Evolutionary conservation across 2,329 filamentous ascomycete species (phyloP).

Genomic region (Thelonectria discophora): DNA sequence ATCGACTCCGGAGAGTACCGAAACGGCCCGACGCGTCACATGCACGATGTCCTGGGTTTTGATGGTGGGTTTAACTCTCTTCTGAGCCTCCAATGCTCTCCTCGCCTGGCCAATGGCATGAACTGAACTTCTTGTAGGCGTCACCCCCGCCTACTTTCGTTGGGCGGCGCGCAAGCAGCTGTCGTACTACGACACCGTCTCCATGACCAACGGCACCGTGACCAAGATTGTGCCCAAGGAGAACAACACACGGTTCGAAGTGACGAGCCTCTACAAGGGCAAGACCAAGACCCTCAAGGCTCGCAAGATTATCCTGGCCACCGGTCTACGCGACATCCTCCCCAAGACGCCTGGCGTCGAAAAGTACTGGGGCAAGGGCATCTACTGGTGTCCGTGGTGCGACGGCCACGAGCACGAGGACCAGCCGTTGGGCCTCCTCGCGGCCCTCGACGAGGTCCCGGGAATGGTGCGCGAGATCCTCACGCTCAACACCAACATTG

Average conservation of each 20-base stretch:
- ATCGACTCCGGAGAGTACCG: slow-evolving; percentile 68
- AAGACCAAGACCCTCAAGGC: slow-evolving; percentile 51
- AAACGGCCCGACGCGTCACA: slow-evolving; percentile 63
- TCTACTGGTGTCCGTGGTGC: slow-evolving; percentile 73
- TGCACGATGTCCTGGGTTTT: slow-evolving; percentile 69
- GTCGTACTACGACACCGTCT: slow-evolving; percentile 58
- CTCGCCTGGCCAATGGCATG: too few relatives aligned
- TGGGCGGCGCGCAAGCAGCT: slow-evolving; percentile 63
- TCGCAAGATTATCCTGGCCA: slow-evolving; percentile 65
- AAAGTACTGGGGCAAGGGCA: slow-evolving; percentile 66
- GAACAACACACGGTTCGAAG: slow-evolving; percentile 57
- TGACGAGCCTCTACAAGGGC: slow-evolving; percentile 43
- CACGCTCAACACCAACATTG: slow-evolving; percentile 63
- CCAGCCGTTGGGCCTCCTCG: slow-evolving; percentile 64
- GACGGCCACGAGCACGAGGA: slow-evolving; percentile 70
- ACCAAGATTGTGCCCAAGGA: slow-evolving; percentile 50
- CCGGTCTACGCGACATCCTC: slow-evolving; percentile 64
- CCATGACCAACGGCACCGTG: slow-evolving; percentile 63
- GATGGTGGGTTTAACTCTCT: slow-evolving; percentile 56
- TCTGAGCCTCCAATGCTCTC: neutral
- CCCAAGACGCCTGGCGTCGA: slow-evolving; percentile 62
- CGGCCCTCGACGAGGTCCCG: slow-evolving; percentile 54
- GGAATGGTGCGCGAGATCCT: slow-evolving; percentile 59
- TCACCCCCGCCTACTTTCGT: slow-evolving; percentile 64
- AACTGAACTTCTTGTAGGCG: too few relatives aligned